Evolutionary conservation across 805 yeast genomes (phyloP), one percentile per base, ranked within the genome.

Genomic region (Yamadazyma insecticola): DNA sequence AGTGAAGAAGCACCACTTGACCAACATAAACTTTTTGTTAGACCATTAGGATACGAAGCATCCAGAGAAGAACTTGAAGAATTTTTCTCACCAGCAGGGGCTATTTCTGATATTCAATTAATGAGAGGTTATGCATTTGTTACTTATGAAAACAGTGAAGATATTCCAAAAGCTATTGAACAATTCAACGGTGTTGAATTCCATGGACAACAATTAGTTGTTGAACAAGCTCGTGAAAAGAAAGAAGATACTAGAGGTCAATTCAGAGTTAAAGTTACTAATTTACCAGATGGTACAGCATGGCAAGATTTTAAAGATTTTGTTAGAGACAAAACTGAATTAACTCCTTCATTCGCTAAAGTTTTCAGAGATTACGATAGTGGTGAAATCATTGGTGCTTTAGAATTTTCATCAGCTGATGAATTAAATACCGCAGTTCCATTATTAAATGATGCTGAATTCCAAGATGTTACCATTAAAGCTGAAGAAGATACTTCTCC

Each of bases 241-340:
- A 74, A 70, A 35, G 78, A 63, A 48, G 70, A 76, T 40, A 72
- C 81, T 42, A 78, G 81, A 56, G 86, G 86, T 50, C 79, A 82
- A 60, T 76, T 65, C 64, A 76, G 92, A 69, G 77, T 80, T 38
- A 73, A 78, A 52, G 74, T 83, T 21, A 60, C 74, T 45, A 76
- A 76, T 59, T 67, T 84, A 50, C 89, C 89, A 47, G 82, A 79
- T 46, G 78, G 79, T 41, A 71, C 84, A 36, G 78, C 86, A 30
- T 84, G 94, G 94, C 92, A 84, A 70, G 90, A 82, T 50, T 72
- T 84, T 53, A 84, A 88, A 68, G 97, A 90, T 66, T 78, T 85
- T 54, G 88, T 87, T 44, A 74, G 95, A 55, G 88, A 82, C 40
- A 81, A 76, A 60, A 76, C 74, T 35, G 65, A 72, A 41, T 57